phyloP scores from a whole-genome alignment of 768 basidiomycete genomes.

The Coprinellus micaceus region DNA sequence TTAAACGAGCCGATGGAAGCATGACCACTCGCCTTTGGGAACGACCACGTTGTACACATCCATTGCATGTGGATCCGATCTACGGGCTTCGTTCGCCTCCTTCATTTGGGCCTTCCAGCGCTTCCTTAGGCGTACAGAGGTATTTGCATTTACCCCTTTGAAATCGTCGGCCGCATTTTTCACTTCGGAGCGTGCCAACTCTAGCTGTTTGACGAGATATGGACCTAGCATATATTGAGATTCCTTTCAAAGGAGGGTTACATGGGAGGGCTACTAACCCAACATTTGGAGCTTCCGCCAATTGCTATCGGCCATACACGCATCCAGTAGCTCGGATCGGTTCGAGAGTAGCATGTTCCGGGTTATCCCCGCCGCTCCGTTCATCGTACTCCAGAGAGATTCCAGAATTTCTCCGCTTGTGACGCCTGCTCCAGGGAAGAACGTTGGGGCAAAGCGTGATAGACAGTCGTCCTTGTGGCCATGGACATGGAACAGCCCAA shows the following conservation, averaged over 20 bases:
- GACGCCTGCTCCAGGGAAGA: constrained; percentile 8
- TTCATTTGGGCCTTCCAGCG: background rate
- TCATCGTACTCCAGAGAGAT: constrained; percentile 16
- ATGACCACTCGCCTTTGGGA: background rate
- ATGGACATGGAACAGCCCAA: constrained; percentile 21
- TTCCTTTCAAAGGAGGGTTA: background rate
- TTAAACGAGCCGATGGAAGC: background rate
- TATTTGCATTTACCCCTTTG: background rate
- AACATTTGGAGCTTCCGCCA: constrained; percentile 21
- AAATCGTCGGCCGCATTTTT: background rate
- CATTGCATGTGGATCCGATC: background rate
- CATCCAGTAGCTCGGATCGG: constrained; percentile 18
- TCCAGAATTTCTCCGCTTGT: constrained; percentile 19
- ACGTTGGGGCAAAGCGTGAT: constrained; percentile 16
- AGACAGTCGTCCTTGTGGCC: constrained; percentile 22
- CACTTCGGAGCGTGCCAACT: background rate
- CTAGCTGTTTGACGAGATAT: background rate
- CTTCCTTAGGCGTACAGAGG: background rate
- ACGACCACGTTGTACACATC: background rate
- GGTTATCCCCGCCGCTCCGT: constrained; percentile 7
- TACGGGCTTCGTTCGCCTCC: background rate
- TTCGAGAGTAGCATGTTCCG: constrained; percentile 10
- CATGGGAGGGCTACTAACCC: background rate
- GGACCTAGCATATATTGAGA: background rate
- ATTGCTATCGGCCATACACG: constrained; percentile 22